phyloP scores from a whole-genome alignment of 2,329 filamentous ascomycete species.

The Cryphonectria parasitica region DNA sequence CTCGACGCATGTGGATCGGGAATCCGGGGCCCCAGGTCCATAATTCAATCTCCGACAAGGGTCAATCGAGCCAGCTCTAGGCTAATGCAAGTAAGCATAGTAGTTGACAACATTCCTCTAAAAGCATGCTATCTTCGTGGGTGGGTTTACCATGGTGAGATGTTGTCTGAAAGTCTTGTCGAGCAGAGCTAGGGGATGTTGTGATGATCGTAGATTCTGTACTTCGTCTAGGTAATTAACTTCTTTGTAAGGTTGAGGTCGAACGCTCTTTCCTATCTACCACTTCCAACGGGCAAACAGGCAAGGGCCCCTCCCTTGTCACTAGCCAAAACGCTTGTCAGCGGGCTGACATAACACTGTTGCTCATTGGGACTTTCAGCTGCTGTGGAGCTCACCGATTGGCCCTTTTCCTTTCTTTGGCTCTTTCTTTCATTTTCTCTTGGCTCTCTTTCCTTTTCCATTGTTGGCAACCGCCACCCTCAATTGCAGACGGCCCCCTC shows the following conservation, averaged over 20 bases:
- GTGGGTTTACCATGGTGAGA: not conserved
- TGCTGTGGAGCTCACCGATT: not conserved
- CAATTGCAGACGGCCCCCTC: not conserved
- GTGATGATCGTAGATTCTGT: not conserved
- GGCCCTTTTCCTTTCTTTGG: not conserved
- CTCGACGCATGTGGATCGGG: not conserved
- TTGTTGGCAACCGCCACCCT: not conserved
- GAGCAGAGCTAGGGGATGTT: not conserved
- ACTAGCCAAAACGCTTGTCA: not conserved
- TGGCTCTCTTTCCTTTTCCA: not conserved
- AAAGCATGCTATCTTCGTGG: not conserved
- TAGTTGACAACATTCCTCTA: not conserved
- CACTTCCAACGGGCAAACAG: not conserved
- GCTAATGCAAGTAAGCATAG: no score
- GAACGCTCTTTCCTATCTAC: not conserved
- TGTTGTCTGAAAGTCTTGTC: not conserved
- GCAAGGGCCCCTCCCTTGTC: not conserved
- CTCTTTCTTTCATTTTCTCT: not conserved
- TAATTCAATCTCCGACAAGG: not conserved
- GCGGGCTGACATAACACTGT: not conserved
- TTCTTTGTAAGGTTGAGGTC: not conserved
- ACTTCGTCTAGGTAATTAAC: not conserved
- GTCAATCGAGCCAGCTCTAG: not conserved
- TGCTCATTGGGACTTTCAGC: not conserved
- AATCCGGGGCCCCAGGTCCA: not conserved